Evolutionary conservation across 768 basidiomycete genomes (phyloP), one percentile per base, ranked within the genome.

Genomic region (Boletellus ananas): DNA sequence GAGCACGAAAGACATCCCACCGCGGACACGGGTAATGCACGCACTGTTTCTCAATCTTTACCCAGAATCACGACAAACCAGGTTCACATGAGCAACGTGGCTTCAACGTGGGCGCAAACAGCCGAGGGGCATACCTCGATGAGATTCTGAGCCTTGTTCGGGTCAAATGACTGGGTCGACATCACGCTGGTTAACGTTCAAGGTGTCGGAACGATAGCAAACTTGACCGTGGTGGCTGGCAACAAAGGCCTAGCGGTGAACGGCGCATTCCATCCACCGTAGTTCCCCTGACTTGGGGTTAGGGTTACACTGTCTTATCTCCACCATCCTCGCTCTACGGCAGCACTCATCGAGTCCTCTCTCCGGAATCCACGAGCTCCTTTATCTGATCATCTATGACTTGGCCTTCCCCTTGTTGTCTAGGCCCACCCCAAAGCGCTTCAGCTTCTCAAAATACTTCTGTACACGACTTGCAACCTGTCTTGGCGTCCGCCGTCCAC

Each of bases 41-140:
- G 69, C 64, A 93, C 87, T 96, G 94, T 79, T 94, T 94, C 74
- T 97, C 95, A 54, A 99, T 95, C 90, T 93, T 72, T 42, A 39
- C 37, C 44, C 9, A 45, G 25, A 54, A 33, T 43, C 40, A 39
- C 34, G 51, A 35, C 39, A 25, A 46, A 42, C 39, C 34, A 41
- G 35, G 13, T 47, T 60, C 48, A 34, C 33, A 52, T 61, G 50
- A 47, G 40, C 37, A 57, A 59, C 60, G 53, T 63, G 62, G 42
- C 39, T 47, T 56, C 51, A 51, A 51, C 50, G 55, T 45, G 53
- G 7, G 23, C 23, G 23, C 23, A 23, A 23, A 29, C 38, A 20
- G 37, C 36, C 23, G 16, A 46, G 55, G 38, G 18, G 65, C 79
- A 57, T 64, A 91, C 90, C 81, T 97, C 93, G 55, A 81, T 73